Percentiles rank a stretch among this genome's conserved stretches.
Evolutionary conservation across 768 basidiomycete genomes (phyloP).

Genomic region (Leccinum variicolor): DNA sequence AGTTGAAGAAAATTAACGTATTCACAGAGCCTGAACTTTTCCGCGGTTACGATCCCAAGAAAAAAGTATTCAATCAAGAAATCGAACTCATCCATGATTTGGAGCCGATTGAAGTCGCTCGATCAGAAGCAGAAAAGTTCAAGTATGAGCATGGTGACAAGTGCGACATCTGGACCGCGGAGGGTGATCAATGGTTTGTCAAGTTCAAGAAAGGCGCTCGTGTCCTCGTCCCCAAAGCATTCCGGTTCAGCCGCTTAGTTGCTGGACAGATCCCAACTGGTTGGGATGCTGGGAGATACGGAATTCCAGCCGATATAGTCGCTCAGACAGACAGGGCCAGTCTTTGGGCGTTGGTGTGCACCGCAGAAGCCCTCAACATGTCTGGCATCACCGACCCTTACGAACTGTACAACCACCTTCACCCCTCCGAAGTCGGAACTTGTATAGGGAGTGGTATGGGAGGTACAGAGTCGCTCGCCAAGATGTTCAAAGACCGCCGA

Average conservation of each 20-base stretch:
- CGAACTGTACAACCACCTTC: slow-evolving; percentile 94
- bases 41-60: slow-evolving; percentile 96
- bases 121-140: slow-evolving; percentile 90
- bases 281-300: slow-evolving; percentile 95
- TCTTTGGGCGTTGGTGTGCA: slow-evolving; percentile 92
- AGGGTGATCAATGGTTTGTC: slow-evolving; percentile 94
- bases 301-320: slow-evolving; percentile 94
- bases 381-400: slow-evolving; percentile 98
- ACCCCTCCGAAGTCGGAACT: slow-evolving; percentile 95
- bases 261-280: slow-evolving; percentile 97
- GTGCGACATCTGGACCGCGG: slow-evolving; percentile 90
- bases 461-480: slow-evolving; percentile 81
- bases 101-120: slow-evolving; percentile 91
- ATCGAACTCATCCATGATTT: slow-evolving; percentile 95
- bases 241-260: slow-evolving; percentile 91
- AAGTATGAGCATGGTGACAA: slow-evolving; percentile 96
- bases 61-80: slow-evolving; percentile 97
- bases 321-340: slow-evolving; percentile 91
- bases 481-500: slow-evolving; percentile 99
- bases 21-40: slow-evolving; percentile 90
- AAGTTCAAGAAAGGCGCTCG: slow-evolving; percentile 99
- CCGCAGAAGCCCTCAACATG: slow-evolving; percentile 93
- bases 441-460: slow-evolving; percentile 98
- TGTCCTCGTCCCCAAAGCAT: slow-evolving; percentile 89
- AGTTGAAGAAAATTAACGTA: slow-evolving; percentile 9